Evolutionary conservation across 2,329 filamentous ascomycete genomes (phyloP).

Genomic region (Pseudopithomyces chartarum): DNA sequence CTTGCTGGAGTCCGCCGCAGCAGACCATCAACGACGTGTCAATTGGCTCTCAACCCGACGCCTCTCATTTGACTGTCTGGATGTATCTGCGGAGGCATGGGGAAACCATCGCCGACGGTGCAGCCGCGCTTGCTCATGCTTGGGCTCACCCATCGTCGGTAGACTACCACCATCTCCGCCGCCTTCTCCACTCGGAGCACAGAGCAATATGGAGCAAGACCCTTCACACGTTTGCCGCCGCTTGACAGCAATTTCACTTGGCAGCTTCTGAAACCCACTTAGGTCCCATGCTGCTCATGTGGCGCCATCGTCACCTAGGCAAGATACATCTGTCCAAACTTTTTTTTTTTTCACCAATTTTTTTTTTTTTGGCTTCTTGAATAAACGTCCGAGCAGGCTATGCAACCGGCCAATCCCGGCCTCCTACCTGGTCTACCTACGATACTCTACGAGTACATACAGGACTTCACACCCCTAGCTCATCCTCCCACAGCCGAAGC

Average conservation of each 20-base stretch:
- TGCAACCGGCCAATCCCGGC: conserved; percentile 24
- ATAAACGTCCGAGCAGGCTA: conserved; percentile 3
- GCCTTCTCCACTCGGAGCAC: background rate
- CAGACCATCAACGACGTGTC: background rate
- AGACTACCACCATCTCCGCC: background rate
- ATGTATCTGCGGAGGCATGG: background rate
- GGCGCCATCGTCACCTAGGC: background rate
- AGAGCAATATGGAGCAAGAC: background rate
- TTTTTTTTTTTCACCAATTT: conserved; percentile 8
- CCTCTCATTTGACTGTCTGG: background rate
- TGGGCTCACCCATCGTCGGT: background rate
- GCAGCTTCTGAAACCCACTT: background rate
- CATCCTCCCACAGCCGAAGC: conserved; percentile 2
- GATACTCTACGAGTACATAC: no score
- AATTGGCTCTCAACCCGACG: background rate
- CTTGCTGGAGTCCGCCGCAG: background rate
- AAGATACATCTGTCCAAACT: background rate
- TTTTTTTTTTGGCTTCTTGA: no score
- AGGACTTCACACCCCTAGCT: background rate
- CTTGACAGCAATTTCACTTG: background rate
- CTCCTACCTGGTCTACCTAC: background rate
- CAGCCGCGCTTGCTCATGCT: background rate
- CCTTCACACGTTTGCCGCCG: no score
- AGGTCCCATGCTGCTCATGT: background rate
- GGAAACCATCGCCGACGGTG: background rate